Base-by-base conservation (phyloP, 2,329 filamentous ascomycete genomes). In the Pseudogymnoascus sp. region DNA sequence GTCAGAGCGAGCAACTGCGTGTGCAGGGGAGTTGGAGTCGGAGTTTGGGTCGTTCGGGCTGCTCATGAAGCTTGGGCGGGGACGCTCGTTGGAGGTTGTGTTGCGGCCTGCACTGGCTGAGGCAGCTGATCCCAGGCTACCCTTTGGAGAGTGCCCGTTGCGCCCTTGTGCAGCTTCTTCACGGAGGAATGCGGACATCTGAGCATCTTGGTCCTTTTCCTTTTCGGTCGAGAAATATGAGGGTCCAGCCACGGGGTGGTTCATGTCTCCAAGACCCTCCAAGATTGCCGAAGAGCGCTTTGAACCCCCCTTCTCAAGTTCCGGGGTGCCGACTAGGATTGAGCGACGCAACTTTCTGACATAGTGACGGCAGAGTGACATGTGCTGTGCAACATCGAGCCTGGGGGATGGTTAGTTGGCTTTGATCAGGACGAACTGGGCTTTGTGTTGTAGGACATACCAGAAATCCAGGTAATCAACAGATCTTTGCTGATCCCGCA, bases 391-490 rank as follows among this genome's bases (percentile, higher is more conserved):
- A 64, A 99, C 94, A 86, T 99, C 94, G 70, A 99, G 91, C 94
- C 93, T 97, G 70, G 29, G 29, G 21, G 41, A 60, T 61, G 41
- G 64, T 72, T 8, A 72, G 70, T 48, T 5, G 17, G 65, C 62
- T 62, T 29, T 17, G 29, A 38, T 35, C n/a, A 62, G 36, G 51
- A 27, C 9, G 13, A 33, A 55, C 42, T 41, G 35, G 27, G 13
- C n/a, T 12, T 38, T 38, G 59, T 13, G 25, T 21, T 13, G 51
- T 33, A 55, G 42, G 61, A 73, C 85, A 63, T 80, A 97, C 94
- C 95, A 99, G 76, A 99, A 99, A 74, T 99, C 94, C 42, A 99
- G 80, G 71, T 99, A 99, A 72, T 99, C 94, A 10, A 99, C 94
- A 6, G 93, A 97, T 74, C 92, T 87, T 76, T 99, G 94, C 77